Percentiles rank a stretch among this genome's conserved stretches.
Conservation (phyloP, 768 basidiomycete genomes). For the Lactarius trivialis region DNA sequence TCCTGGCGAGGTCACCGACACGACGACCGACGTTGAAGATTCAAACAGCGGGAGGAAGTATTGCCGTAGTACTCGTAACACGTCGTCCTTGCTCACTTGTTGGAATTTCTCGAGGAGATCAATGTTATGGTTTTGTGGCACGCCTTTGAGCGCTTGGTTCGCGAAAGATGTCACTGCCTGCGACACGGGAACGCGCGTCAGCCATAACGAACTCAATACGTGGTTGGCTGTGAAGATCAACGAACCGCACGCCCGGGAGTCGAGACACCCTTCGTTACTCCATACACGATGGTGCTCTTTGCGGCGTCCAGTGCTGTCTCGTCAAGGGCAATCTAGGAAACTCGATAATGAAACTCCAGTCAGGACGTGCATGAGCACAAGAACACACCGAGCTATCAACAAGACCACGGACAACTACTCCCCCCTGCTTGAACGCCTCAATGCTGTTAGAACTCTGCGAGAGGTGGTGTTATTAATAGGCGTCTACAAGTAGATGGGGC, state of each 20-base stretch:
- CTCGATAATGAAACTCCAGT: constrained; percentile 7
- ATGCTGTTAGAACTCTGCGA: constrained; percentile 73
- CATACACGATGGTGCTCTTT: constrained; percentile 86
- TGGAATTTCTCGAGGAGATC: constrained; percentile 75
- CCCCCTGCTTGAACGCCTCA: constrained; percentile 75
- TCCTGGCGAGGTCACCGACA: constrained; percentile 76
- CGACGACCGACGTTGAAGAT: constrained; percentile 64
- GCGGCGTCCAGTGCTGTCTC: constrained; percentile 81
- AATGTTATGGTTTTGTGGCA: constrained; percentile 66
- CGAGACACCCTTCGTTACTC: constrained; percentile 72
- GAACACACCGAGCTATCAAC: constrained; percentile 71
- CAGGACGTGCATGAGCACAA: constrained; percentile 32
- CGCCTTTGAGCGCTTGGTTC: constrained; percentile 86
- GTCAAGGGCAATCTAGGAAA: constrained; percentile 65
- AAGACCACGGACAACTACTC: constrained; percentile 68
- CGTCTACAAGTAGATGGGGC: background rate
- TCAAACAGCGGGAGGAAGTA: constrained; percentile 86
- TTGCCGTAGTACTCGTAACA: constrained; percentile 57
- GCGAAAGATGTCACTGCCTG: constrained; percentile 79
- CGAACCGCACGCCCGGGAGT: constrained; percentile 84
- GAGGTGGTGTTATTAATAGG: background rate
- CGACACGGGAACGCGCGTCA: background rate
- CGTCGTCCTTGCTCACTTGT: constrained; percentile 71
- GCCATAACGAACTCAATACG: background rate
- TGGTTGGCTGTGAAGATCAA: background rate